Evolutionary conservation across 2,329 filamentous ascomycete genomes (phyloP).

Genomic region (Ascochyta lentis): DNA sequence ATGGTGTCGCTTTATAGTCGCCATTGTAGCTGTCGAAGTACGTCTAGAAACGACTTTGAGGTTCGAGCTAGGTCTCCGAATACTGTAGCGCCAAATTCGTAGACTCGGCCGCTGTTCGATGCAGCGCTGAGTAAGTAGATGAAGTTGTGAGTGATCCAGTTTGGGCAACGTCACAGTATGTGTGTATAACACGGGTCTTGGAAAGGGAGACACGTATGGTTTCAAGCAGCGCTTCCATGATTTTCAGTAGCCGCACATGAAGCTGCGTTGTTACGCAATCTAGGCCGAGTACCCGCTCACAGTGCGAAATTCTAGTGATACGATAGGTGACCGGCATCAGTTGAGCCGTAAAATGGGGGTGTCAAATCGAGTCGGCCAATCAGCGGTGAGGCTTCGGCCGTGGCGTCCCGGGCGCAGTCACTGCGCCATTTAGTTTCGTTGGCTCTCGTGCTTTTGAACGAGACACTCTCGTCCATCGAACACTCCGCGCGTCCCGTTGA

Average conservation of each 20-base stretch:
- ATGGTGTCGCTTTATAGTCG: slow-evolving; percentile 17
- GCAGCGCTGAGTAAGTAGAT: slow-evolving; percentile 17
- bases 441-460: neutral
- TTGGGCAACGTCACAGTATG: slow-evolving; percentile 15
- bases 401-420: slow-evolving; percentile 2
- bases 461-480: neutral
- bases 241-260: slow-evolving; percentile 10
- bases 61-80: slow-evolving; percentile 9
- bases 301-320: slow-evolving; percentile 7
- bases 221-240: slow-evolving; percentile 11
- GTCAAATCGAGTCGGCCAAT: slow-evolving; percentile 10
- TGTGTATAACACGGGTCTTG: slow-evolving; percentile 3
- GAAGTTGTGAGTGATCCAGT: slow-evolving; percentile 19
- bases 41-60: slow-evolving; percentile 6
- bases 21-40: slow-evolving; percentile 14
- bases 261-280: slow-evolving; percentile 18
- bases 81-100: slow-evolving; percentile 19
- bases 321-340: slow-evolving; percentile 18
- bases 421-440: slow-evolving; percentile 12
- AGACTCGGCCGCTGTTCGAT: slow-evolving; percentile 18
- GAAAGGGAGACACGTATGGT: slow-evolving; percentile 11
- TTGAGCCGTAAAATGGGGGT: slow-evolving; percentile 8
- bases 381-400: slow-evolving; percentile 9
- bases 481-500: slow-evolving; percentile 4
- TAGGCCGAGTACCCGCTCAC: slow-evolving; percentile 15